phyloP scores from a whole-genome alignment of 129 eudicot species.

The Centrapalus pauciflorus region DNA sequence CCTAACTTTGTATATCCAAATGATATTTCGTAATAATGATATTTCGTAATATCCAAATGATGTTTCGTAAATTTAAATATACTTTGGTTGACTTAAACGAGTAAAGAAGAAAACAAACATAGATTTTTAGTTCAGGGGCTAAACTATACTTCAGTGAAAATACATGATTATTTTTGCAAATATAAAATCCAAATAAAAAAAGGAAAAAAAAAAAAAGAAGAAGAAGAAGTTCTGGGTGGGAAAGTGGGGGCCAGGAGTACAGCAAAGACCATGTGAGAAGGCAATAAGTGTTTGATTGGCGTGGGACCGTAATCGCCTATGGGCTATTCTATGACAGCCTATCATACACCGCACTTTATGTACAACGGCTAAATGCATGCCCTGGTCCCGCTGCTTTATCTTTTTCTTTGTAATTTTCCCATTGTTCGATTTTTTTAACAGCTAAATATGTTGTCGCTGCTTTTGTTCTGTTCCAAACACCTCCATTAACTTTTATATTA shows the following conservation, averaged over 20 bases:
- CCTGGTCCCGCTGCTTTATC: slow-evolving; percentile 1
- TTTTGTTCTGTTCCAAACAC: background rate
- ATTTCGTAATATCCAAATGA: too few species aligned
- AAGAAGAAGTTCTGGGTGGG: slow-evolving; percentile 14
- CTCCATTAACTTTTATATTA: slow-evolving; percentile 14
- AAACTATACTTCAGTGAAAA: background rate
- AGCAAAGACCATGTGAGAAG: slow-evolving; percentile 35
- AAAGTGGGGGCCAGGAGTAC: slow-evolving; percentile 16
- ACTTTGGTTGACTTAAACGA: too few species aligned
- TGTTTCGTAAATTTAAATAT: too few species aligned
- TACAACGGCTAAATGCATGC: slow-evolving; percentile 33
- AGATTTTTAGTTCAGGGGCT: slow-evolving; percentile 21
- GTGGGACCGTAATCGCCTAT: slow-evolving; percentile 25
- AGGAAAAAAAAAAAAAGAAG: too few species aligned
- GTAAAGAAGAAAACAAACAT: too few species aligned
- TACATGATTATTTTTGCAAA: background rate
- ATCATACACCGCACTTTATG: slow-evolving; percentile 30
- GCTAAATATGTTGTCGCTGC: slow-evolving; percentile 13
- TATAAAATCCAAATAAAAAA: background rate
- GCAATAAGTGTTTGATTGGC: slow-evolving; percentile 19
- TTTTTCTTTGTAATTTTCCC: slow-evolving; percentile 12
- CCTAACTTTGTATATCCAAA: too few species aligned
- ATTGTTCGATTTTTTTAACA: slow-evolving; percentile 11
- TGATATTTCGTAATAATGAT: too few species aligned
- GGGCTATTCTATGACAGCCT: slow-evolving; percentile 35